Evolutionary conservation across 257 asterid species (phyloP), one percentile per base, ranked within the genome.

Genomic region (Eustoma russellianum): DNA sequence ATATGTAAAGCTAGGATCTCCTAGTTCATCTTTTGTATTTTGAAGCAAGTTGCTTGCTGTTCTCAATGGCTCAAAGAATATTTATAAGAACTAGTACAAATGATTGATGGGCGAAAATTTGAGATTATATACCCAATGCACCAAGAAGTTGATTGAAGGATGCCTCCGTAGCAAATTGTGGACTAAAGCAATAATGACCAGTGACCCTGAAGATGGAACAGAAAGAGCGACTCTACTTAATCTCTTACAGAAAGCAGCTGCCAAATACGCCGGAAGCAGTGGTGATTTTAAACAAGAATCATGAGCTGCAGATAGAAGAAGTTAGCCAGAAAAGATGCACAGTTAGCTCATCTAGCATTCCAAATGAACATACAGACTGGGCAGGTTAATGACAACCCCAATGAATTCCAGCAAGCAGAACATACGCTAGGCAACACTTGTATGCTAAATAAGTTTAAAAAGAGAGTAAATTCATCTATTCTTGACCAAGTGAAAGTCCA

Each of bases 231-330:
- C 82, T 63, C 95, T 81, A 63, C 98, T 85, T 74, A 92, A 63
- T 68, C 80, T 92, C 79, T 92, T 92, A 65, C 94, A 85, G 69
- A 87, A 92, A 43, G 97, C 79, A 69, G 97, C 93, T 38, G 95
- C 94, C 78, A 88, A 73, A 76, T 92, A 92, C 14, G 98, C 97
- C 9, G 98, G 95, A 73, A 92, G 93, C 63, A 88, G 93, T 19
- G 97, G 77, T 49, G 98, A 92, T 67, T 83, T 92, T 79, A 92
- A 74, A 80, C 97, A 82, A 13, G 91, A 80, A 72, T 92, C 98
- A 60, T 80, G 62, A 92, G 95, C 98, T 91, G 94, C 53, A 53
- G 41, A 72, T 47, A 57, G 50, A 65, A 12, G 38, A 13, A 46
- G 19, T 10, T 44, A 17, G 50, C 33, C 46, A 14, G 44, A 53